Evolutionary conservation across 139 green algal genomes (phyloP), one percentile per base, ranked within the genome.

Genomic region (Chlamydomonas sphaeroides): DNA sequence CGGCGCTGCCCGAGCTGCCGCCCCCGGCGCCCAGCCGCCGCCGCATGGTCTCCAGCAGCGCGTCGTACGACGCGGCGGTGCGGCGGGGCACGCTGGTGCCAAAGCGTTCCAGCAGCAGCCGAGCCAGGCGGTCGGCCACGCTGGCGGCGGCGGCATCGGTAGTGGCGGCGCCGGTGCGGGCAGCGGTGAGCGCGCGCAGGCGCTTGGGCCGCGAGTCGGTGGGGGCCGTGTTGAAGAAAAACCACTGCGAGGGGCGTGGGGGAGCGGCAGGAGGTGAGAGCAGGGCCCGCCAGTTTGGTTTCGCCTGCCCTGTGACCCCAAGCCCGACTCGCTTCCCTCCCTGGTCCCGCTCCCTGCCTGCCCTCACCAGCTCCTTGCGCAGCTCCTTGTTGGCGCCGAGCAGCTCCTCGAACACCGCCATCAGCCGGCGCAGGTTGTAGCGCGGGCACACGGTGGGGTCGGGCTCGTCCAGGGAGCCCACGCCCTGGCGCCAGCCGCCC

Each of bases 401-500:
- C 76, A 83, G 25, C 4, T 25, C 76, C 62, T 73, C 63, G 28
- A 83, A 65, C 42, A 74, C 63, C 23, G 4, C 1, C 23, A 65
- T 57, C 45, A 83, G 76, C 25, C 23, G 6, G 36, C 76, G 76
- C 62, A 74, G 76, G 65, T 83, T 83, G 76, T 83, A 83, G 42
- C 76, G 76, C 62, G 76, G 62, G 49, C 59, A 66, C 42, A 66
- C 53, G n/a, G n/a, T 23, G 42, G 70, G 51, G 70, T 78, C 73
- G 57, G 73, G 73, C 57, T 68, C 38, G 38, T 80, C 73, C 15
- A 6, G 38, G 4, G 38, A 41, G 73, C 30, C 59, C 14, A 0
- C 23, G 35, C 38, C 38, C n/a, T n/a, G 17, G 18, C 4, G 23
- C 69, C 48, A 11, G n/a, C 23, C 36, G 5, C 41, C 57, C 38